Evolutionary conservation across 805 yeast genomes (phyloP), one percentile per base, ranked within the genome.

Genomic region (Candida wancherniae): DNA sequence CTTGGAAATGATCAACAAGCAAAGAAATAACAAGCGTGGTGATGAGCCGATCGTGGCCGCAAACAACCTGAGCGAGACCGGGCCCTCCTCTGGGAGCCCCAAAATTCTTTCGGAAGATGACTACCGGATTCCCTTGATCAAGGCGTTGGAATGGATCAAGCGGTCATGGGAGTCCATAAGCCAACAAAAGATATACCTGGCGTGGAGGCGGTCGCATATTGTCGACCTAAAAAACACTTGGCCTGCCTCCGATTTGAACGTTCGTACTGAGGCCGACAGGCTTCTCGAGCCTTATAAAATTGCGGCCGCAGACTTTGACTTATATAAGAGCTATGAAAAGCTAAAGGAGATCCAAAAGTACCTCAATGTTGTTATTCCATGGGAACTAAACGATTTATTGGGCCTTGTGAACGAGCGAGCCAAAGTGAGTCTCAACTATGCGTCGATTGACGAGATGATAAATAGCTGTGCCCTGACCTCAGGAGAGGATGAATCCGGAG

Each of bases 391-490:
- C 28, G 71, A 73, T 38, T 50, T 78, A 22, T 42, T 76, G 26
- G 79, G 76, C 22, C 53, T 78, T 18, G 67, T 64, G 3, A 64
- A 64, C 39, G 71, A 64, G 42, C 36, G 67, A 22, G 59, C 58
- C 5, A 64, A 64, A 35, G 59, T 64, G 12, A 61, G 67, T 1
- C 45, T 64, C 9, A 61, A 64, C 24, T 78, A 76, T 43, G 60
- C 71, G 8, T 75, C 82, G 12, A 74, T 74, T 24, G 77, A 70
- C 31, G 84, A 78, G 44, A 66, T 77, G 26, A 73, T 77, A 3
- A 74, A 75, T 15, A 71, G 80, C 46, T 75, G 82, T 39, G 64
- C 74, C 9, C 72, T 70, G 47, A 78, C 75, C 33, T 55, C 49
- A 12, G 29, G 28, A 13, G 33, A 31, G 10, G 29, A 24, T 12